Evolutionary conservation across 768 basidiomycete species (phyloP).

Genomic region (Lepiota venenata): DNA sequence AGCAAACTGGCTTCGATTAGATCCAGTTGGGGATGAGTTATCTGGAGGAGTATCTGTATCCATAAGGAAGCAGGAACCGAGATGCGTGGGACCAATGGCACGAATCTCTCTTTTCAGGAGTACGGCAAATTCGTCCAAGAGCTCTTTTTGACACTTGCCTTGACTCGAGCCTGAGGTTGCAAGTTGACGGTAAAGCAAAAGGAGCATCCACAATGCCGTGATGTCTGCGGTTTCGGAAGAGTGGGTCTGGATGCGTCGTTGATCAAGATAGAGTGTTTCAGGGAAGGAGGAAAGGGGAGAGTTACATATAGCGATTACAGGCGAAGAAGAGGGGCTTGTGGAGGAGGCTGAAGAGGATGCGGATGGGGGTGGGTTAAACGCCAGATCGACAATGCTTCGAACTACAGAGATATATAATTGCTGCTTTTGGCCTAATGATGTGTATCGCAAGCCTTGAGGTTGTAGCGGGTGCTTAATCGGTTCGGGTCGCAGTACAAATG

Average conservation of each 20-base stretch:
- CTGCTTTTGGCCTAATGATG: constrained; percentile 44
- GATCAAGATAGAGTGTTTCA: constrained; percentile 82
- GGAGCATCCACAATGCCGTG: constrained; percentile 73
- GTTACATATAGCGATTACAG: constrained; percentile 15
- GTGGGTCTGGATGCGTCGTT: constrained; percentile 60
- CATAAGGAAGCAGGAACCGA: constrained; percentile 55
- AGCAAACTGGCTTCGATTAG: neutral
- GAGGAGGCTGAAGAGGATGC: constrained; percentile 29
- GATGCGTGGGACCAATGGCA: constrained; percentile 59
- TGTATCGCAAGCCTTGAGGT: constrained; percentile 41
- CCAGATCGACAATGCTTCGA: constrained; percentile 60
- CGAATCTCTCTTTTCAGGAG: constrained; percentile 73
- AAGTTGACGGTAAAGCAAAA: constrained; percentile 78
- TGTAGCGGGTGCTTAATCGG: constrained; percentile 42
- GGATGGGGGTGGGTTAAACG: constrained; percentile 50
- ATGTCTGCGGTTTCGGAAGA: constrained; percentile 73
- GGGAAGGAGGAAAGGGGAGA: constrained; percentile 33
- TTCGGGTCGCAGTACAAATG: constrained; percentile 36
- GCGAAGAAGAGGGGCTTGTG: constrained; percentile 19
- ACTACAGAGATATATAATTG: constrained; percentile 55
- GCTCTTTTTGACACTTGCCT: constrained; percentile 10
- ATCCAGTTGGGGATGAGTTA: constrained; percentile 4
- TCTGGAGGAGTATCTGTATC: constrained; percentile 19
- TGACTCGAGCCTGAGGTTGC: constrained; percentile 41
- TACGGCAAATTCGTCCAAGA: constrained; percentile 1